Evolutionary conservation across 179 eudicot species (phyloP).

Genomic region (Heliamphora pulchella): DNA sequence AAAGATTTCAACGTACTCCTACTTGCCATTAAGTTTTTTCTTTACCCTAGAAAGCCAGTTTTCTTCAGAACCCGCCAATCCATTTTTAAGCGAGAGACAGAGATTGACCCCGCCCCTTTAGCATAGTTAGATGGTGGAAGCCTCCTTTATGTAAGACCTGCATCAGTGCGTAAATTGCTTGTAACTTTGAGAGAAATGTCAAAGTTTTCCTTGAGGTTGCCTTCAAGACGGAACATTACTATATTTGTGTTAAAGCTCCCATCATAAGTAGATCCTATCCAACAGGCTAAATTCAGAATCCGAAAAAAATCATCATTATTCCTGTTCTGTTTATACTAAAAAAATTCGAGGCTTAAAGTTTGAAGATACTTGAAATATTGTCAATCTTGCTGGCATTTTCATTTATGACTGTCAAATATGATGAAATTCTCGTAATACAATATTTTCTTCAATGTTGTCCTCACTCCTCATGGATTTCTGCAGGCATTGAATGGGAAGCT

Average conservation of each 20-base stretch:
- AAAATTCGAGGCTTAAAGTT: background rate
- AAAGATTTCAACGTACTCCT: no score
- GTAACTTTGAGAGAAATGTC: background rate
- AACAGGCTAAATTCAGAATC: background rate
- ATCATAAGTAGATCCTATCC: background rate
- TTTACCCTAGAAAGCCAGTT: no score
- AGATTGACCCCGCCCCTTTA: no score
- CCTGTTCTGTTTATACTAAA: background rate
- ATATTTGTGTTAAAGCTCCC: background rate
- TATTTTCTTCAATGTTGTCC: constrained; percentile 10
- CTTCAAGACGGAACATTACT: background rate
- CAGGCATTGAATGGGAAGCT: constrained; percentile 87
- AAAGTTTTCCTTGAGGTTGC: background rate
- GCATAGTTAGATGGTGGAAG: background rate
- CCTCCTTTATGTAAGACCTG: background rate
- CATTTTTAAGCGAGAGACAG: no score
- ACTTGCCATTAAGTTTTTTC: no score
- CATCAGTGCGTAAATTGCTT: background rate
- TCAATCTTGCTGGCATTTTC: background rate
- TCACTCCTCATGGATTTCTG: constrained; percentile 12
- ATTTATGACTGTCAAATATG: background rate
- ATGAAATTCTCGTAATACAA: background rate
- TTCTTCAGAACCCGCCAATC: no score
- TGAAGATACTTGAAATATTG: background rate
- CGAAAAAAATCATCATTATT: background rate